phyloP scores from a whole-genome alignment of 257 asterid genomes.

The Solanum appendiculatum region DNA sequence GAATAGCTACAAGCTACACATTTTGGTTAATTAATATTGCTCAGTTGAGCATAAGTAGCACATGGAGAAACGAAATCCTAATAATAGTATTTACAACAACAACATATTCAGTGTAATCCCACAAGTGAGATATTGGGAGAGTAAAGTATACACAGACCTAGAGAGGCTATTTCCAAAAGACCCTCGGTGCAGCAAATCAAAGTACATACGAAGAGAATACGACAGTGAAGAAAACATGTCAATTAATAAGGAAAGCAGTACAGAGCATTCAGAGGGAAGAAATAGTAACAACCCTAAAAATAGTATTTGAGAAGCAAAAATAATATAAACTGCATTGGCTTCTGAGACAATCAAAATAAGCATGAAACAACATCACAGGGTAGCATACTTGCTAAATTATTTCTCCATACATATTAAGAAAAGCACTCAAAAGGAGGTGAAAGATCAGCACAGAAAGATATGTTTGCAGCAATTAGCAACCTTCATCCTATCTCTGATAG shows the following conservation, averaged over 20 bases:
- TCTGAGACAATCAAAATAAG: neutral
- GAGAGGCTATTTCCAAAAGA: too few relatives aligned
- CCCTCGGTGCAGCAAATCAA: too few relatives aligned
- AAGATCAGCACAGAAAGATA: too few relatives aligned
- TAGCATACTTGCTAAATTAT: neutral
- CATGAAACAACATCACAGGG: neutral
- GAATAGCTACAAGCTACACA: neutral
- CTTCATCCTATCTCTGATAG: too few relatives aligned
- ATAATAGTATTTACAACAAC: neutral
- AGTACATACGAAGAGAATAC: too few relatives aligned
- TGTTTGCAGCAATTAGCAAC: too few relatives aligned
- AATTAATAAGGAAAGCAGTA: too few relatives aligned
- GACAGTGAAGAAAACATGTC: too few relatives aligned
- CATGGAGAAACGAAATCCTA: neutral
- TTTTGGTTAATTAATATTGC: neutral
- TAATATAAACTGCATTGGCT: neutral
- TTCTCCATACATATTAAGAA: neutral
- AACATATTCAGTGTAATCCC: neutral
- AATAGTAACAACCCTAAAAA: neutral
- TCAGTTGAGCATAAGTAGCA: neutral
- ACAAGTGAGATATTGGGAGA: too few relatives aligned
- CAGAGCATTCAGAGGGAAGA: neutral
- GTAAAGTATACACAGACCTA: too few relatives aligned
- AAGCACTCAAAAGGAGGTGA: too few relatives aligned
- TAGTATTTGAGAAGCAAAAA: neutral